These are phyloP conservation scores for Haplosporangium sp. DNA, from an alignment of 371 early-diverging fungal genomes.

Conservation along the genomic window DNA sequence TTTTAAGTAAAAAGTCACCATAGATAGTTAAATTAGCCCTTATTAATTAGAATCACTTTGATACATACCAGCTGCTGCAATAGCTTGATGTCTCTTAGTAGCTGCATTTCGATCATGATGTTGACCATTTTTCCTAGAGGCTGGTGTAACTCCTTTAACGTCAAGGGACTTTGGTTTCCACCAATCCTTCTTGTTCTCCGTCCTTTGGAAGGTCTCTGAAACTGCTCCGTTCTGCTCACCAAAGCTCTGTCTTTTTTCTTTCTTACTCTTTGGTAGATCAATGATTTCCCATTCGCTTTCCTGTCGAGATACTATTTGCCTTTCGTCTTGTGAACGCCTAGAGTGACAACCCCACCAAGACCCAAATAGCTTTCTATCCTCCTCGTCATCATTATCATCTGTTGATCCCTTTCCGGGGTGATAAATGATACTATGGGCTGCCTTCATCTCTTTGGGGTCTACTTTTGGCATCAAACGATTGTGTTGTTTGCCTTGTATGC, in stretches of 20 bases:
- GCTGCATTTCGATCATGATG: constrained; percentile 27
- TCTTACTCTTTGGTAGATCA: constrained; percentile 22
- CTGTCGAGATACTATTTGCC: constrained; percentile 1
- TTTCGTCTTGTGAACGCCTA: constrained; percentile 15
- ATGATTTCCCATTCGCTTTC: constrained; percentile 43
- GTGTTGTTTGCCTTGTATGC: background rate
- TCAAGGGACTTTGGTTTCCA: constrained; percentile 18
- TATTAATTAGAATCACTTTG: background rate
- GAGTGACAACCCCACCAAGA: constrained; percentile 47
- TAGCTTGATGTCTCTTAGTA: constrained; percentile 28
- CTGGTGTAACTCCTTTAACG: background rate
- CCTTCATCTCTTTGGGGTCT: constrained; percentile 47
- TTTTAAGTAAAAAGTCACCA: background rate
- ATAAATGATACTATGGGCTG: constrained; percentile 36
- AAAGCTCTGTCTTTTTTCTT: constrained; percentile 25
- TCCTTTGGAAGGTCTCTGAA: background rate
- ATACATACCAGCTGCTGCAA: constrained; percentile 45
- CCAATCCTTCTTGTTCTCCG: background rate
- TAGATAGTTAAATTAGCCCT: background rate
- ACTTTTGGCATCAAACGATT: constrained; percentile 31
- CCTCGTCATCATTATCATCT: constrained; percentile 22
- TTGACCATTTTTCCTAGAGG: background rate
- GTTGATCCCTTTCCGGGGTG: background rate
- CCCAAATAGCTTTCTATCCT: constrained; percentile 37
- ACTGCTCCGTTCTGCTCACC: constrained; percentile 24